Evolutionary conservation across 1,284 basidiomycete genomes (phyloP), one percentile per base, ranked within the genome.

Genomic region (Trametes polyzona): DNA sequence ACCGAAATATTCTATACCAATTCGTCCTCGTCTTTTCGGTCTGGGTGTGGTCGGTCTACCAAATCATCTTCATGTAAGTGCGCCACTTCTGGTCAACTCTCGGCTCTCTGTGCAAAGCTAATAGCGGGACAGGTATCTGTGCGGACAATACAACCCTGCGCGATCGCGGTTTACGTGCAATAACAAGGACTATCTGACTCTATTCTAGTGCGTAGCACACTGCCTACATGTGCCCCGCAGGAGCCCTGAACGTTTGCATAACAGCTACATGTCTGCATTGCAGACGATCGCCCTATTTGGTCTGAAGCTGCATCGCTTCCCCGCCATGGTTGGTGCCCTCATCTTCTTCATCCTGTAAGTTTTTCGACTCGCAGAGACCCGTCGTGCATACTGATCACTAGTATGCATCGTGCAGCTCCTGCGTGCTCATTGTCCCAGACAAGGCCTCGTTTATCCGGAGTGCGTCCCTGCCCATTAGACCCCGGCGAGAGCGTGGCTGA

Each of bases 251-350:
- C 4, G 14, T 12, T 11, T 4, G 14, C 2, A n/a, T n/a, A 9
- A 47, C 44, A 78, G 78, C 62, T 81, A 78, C 64, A 75, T 76
- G 11, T 77, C 86, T 61, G 90, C 85, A 11, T 71, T 91, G 21
- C 91, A 91, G 65, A 87, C 86, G 0, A 84, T 95, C 37, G 90
- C 84, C 1, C 72, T 95, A 9, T 91, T 95, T 66, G 91, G 90
- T 2, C 71, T 95, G 51, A 83, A 86, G 63, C 74, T 88, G 64
- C 83, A 87, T 57, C 79, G 93, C 19, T 72, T 90, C 36, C 80
- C 84, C n/a, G 87, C 88, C 1, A 74, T 86, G 41, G 51, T 85
- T 29, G 87, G 86, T 8, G 82, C 85, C 0, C 46, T 81, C 8
- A 66, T 78, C 46, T 84, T 88, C 71, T 82, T 87, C 59, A 66